phyloP scores from a whole-genome alignment of 768 basidiomycete species.

The Rickenella mellea region DNA sequence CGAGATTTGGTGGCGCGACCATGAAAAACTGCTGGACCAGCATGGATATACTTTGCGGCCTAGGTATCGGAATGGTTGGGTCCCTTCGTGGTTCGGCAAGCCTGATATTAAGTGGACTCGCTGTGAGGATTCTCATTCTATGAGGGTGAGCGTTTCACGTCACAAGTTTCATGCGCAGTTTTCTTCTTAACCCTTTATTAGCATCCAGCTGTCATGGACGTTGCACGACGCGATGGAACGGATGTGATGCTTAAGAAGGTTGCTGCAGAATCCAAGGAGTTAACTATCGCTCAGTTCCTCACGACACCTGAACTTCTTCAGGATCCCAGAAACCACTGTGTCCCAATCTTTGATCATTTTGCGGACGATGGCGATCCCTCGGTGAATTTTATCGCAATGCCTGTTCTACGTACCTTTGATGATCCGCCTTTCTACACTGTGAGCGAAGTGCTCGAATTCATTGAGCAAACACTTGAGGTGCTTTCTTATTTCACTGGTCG shows the following conservation, averaged over 20 bases:
- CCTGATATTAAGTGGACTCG: not conserved
- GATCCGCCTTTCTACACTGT: conserved; percentile 9
- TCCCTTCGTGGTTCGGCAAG: conserved; percentile 8
- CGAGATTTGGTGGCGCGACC: conserved; percentile 13
- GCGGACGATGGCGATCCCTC: not conserved
- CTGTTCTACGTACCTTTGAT: conserved; percentile 9
- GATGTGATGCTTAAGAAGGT: not conserved
- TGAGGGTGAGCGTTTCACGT: no score
- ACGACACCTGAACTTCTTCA: not conserved
- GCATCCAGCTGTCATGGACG: no score
- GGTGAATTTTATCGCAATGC: conserved; percentile 13
- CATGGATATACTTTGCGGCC: conserved; percentile 10
- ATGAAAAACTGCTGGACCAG: conserved; percentile 10
- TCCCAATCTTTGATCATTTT: conserved; percentile 11
- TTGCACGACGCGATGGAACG: not conserved
- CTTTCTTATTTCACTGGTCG: not conserved
- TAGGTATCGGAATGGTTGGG: conserved; percentile 8
- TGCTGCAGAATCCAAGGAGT: no score
- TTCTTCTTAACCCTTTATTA: no score
- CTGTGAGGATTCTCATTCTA: conserved; percentile 1
- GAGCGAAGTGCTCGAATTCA: conserved; percentile 12
- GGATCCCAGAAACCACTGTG: conserved; percentile 12
- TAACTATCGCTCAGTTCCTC: no score
- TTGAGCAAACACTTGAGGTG: conserved; percentile 13
- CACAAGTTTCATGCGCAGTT: no score